phyloP scores from a whole-genome alignment of 108 stramenopile species.

The Stephanodiscus minutulus region DNA sequence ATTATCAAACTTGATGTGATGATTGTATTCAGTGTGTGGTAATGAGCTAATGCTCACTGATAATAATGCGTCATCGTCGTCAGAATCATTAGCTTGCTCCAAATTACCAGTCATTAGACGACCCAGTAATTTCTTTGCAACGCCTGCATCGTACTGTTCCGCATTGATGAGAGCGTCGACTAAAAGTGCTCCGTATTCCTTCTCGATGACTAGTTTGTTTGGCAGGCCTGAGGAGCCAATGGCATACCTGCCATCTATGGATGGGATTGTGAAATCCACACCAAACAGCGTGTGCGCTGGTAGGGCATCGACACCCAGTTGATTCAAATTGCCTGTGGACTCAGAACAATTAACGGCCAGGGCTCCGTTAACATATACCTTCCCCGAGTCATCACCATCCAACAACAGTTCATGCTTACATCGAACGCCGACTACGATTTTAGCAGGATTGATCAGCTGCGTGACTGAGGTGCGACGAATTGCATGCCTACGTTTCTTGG shows the following conservation, averaged over 20 bases:
- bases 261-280: slow-evolving; percentile 70
- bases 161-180: slow-evolving; percentile 75
- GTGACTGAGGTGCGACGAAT: slow-evolving; percentile 34
- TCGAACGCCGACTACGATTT: slow-evolving; percentile 53
- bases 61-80: slow-evolving; percentile 41
- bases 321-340: slow-evolving; percentile 44
- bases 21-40: slow-evolving; percentile 1
- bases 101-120: slow-evolving; percentile 63
- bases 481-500: slow-evolving; percentile 19
- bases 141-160: slow-evolving; percentile 39
- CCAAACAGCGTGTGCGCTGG: slow-evolving; percentile 73
- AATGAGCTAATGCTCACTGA: slow-evolving; percentile 15
- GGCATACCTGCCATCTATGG: slow-evolving; percentile 37
- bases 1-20: slow-evolving; percentile 34
- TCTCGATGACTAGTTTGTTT: slow-evolving; percentile 35
- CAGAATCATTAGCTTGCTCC: slow-evolving; percentile 36
- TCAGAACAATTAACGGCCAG: slow-evolving; percentile 53
- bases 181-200: slow-evolving; percentile 41
- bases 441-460: slow-evolving; percentile 40
- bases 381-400: slow-evolving; percentile 65
- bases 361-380: slow-evolving; percentile 72
- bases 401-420: slow-evolving; percentile 73
- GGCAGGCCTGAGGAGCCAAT: slow-evolving; percentile 58
- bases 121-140: slow-evolving; percentile 60
- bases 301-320: slow-evolving; percentile 47